Evolutionary conservation across 768 basidiomycete species (phyloP).

Genomic region (Exidia glandulosa): DNA sequence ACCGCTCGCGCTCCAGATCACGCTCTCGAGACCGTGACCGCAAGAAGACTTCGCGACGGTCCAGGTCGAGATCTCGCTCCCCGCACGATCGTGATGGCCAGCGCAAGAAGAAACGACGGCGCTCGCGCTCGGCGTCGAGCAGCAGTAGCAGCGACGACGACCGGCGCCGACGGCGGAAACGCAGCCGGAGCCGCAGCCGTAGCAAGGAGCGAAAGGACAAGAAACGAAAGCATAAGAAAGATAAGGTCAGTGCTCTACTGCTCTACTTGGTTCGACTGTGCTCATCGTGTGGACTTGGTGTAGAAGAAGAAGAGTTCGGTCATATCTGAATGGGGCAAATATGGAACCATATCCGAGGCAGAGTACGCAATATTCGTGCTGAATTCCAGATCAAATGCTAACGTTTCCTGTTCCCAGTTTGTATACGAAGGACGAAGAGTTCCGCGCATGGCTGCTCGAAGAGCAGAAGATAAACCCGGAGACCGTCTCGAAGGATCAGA

Average conservation of each 20-base stretch:
- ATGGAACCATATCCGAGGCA: conserved; percentile 72
- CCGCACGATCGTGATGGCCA: conserved; percentile 15
- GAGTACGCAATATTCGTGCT: conserved; percentile 47
- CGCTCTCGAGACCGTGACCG: conserved; percentile 5
- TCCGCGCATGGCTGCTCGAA: conserved; percentile 87
- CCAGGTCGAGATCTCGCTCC: conserved; percentile 30
- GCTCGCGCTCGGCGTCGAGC: conserved; percentile 13
- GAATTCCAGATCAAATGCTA: conserved; percentile 1
- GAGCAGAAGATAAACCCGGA: conserved; percentile 88
- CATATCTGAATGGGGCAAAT: conserved; percentile 78
- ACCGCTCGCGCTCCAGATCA: background rate
- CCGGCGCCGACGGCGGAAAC: conserved; percentile 29
- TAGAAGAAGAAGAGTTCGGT: conserved; percentile 47
- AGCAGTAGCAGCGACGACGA: conserved; percentile 31
- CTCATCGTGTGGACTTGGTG: conserved; percentile 1
- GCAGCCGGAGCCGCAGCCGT: conserved; percentile 12
- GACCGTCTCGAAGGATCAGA: conserved; percentile 73
- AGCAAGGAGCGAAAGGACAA: conserved; percentile 29
- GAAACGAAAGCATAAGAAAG: conserved; percentile 65
- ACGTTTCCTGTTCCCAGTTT: conserved; percentile 41
- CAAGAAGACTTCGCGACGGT: conserved; percentile 24
- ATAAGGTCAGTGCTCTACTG: conserved; percentile 26
- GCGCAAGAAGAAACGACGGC: conserved; percentile 27
- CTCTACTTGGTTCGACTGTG: conserved; percentile 2
- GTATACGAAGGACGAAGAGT: conserved; percentile 75